A percentile compares a stretch with the other conserved stretches of the same genome.
phyloP scores from a whole-genome alignment of 1,284 basidiomycete genomes.

The Sporisorium scitamineum region DNA sequence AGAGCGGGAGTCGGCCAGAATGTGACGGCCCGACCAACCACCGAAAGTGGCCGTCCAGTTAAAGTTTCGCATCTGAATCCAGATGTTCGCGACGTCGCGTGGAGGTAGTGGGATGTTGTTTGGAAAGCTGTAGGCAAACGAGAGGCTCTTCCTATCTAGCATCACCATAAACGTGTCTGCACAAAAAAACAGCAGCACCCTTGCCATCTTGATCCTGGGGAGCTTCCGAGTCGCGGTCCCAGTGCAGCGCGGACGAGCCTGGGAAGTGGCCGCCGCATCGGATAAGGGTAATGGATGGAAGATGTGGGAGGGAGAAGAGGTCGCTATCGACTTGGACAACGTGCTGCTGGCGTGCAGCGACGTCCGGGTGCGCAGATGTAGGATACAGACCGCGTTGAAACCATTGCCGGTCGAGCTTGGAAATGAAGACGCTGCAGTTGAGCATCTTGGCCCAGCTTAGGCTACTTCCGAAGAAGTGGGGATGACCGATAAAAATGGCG shows the following conservation, averaged over 20 bases:
- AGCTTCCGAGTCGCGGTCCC: slow-evolving; percentile 28
- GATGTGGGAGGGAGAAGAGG: slow-evolving; percentile 17
- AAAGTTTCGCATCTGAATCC: slow-evolving; percentile 35
- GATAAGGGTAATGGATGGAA: slow-evolving; percentile 21
- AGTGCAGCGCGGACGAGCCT: slow-evolving; percentile 20
- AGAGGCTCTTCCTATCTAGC: slow-evolving; percentile 30
- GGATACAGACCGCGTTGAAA: slow-evolving; percentile 35
- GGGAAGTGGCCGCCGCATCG: slow-evolving; percentile 43
- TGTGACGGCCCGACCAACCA: slow-evolving; percentile 34
- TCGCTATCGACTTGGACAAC: slow-evolving; percentile 23
- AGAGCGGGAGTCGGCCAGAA: slow-evolving; percentile 30
- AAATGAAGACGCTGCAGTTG: slow-evolving; percentile 45
- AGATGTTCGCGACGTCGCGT: slow-evolving; percentile 36
- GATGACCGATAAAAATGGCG: slow-evolving; percentile 41
- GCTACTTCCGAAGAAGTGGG: slow-evolving; percentile 34
- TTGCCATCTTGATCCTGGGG: neutral
- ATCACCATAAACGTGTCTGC: slow-evolving; percentile 38
- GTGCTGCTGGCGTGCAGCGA: slow-evolving; percentile 22
- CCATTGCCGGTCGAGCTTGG: slow-evolving; percentile 39
- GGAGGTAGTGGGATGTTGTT: slow-evolving; percentile 46
- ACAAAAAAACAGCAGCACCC: slow-evolving; percentile 34
- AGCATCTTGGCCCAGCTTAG: slow-evolving; percentile 46
- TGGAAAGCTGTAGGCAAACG: slow-evolving; percentile 36
- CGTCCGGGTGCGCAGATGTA: slow-evolving; percentile 16
- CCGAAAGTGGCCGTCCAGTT: slow-evolving; percentile 37